Conservation (phyloP, 1,139 yeast genomes). For the Candida sanyaensis region DNA sequence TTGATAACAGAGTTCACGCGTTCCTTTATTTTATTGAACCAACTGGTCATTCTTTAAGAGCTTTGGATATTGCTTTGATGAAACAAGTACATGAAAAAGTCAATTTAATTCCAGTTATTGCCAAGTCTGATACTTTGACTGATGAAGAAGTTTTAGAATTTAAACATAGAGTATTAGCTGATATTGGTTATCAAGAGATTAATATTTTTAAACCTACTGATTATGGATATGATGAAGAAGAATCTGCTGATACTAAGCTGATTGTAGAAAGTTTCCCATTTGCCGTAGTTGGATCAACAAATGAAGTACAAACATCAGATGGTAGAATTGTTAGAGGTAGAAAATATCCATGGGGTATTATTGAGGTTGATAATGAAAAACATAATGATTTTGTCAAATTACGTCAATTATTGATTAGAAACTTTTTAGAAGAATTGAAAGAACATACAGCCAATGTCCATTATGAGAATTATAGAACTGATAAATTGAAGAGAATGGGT, state of each 20-base stretch:
- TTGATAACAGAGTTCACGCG: conserved; percentile 84
- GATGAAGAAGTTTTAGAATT: conserved; percentile 80
- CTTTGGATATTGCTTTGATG: conserved; percentile 89
- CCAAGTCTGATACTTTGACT: conserved; percentile 91
- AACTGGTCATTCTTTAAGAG: conserved; percentile 89
- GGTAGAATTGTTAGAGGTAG: conserved; percentile 91
- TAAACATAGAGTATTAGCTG: conserved; percentile 75
- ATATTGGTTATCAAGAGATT: conserved; percentile 74
- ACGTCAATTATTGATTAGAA: conserved; percentile 86
- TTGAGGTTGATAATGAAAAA: conserved; percentile 92
- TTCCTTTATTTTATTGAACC: conserved; percentile 92
- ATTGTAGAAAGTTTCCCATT: conserved; percentile 80
- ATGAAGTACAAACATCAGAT: conserved; percentile 67
- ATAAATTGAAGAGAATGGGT: conserved; percentile 79
- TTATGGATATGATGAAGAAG: conserved; percentile 84
- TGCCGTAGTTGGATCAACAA: conserved; percentile 92
- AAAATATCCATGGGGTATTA: conserved; percentile 96
- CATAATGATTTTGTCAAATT: conserved; percentile 93
- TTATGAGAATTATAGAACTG: conserved; percentile 89
- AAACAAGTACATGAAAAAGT: conserved; percentile 88
- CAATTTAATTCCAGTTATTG: conserved; percentile 90
- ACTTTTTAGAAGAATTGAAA: conserved; percentile 90
- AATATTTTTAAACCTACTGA: conserved; percentile 77
- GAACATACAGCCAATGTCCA: conserved; percentile 77
- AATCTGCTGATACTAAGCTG: conserved; percentile 62